Evolutionary conservation across 257 asterid genomes (phyloP).

Genomic region (Solanum chiquidenum): DNA sequence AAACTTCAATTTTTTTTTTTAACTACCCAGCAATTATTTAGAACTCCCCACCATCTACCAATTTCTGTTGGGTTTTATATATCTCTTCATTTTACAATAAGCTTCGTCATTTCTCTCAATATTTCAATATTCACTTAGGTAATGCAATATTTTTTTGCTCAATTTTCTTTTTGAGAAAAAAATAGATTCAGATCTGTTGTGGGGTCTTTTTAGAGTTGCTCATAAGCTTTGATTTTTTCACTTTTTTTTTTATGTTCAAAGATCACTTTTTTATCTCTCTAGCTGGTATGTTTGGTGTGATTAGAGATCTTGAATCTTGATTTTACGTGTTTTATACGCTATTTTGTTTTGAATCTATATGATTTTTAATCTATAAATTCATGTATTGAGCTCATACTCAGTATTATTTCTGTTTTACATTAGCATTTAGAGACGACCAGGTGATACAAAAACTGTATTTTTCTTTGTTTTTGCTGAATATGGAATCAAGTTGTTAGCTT

Average conservation of each 20-base stretch:
- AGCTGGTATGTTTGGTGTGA: slow-evolving; percentile 17
- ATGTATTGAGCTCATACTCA: not conserved
- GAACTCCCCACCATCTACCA: not conserved
- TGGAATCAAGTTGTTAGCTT: not conserved
- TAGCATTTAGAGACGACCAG: not conserved
- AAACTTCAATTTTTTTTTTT: not conserved
- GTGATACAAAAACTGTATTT: not conserved
- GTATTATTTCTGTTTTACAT: not conserved
- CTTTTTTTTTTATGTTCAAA: not conserved
- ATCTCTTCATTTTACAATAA: not conserved
- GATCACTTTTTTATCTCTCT: not conserved
- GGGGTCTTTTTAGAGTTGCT: not conserved
- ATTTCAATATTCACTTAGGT: not conserved
- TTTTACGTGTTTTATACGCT: not conserved
- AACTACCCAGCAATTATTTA: not conserved
- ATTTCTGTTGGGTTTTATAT: not conserved
- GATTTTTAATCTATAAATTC: not conserved
- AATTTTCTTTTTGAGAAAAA: not conserved
- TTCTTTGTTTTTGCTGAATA: not conserved
- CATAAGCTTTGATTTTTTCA: slow-evolving; percentile 7
- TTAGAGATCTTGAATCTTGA: not conserved
- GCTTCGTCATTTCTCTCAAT: not conserved
- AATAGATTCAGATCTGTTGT: slow-evolving; percentile 21
- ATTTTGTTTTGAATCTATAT: not conserved
- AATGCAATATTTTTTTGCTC: not conserved